These are phyloP conservation scores for Lachancea mirantina DNA, from an alignment of 805 yeast genomes.

Conservation along the genomic window DNA sequence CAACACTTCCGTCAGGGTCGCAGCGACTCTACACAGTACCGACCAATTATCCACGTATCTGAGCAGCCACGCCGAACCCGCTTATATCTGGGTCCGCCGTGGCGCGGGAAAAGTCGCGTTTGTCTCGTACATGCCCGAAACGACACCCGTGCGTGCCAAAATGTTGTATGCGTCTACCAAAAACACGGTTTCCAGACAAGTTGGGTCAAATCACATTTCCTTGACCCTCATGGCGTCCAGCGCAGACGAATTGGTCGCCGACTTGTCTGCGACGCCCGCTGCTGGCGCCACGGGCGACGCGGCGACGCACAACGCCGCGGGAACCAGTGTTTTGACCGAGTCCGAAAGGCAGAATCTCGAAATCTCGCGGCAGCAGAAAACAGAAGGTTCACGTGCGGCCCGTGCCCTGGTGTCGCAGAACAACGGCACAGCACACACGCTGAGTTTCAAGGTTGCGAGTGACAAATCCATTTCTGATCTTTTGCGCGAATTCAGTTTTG, in stretches of 20 bases:
- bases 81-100: constrained; percentile 44
- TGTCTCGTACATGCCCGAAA: constrained; percentile 81
- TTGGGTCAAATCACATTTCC: constrained; percentile 49
- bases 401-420: constrained; percentile 26
- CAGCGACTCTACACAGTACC: constrained; percentile 26
- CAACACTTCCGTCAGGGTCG: constrained; percentile 17
- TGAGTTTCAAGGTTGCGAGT: constrained; percentile 21
- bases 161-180: constrained; percentile 94
- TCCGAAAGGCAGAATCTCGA: constrained; percentile 22
- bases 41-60: constrained; percentile 33
- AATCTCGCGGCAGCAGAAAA: constrained; percentile 26
- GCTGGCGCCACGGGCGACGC: constrained; percentile 4
- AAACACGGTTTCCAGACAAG: constrained; percentile 61
- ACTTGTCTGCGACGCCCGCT: no score
- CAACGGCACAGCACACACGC: constrained; percentile 20
- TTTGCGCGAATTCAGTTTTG: constrained; percentile 36
- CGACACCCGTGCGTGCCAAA: constrained; percentile 70
- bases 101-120: constrained; percentile 34
- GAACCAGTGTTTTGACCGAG: constrained; percentile 19
- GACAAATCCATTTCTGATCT: constrained; percentile 14
- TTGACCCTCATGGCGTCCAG: constrained; percentile 31
- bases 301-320: constrained; percentile 5
- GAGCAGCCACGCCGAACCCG: constrained; percentile 35
- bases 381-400: constrained; percentile 17
- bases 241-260: constrained; percentile 30